These are phyloP conservation scores for Inga oerstediana DNA, from an alignment of 306 rosid species.

Conservation along the genomic window DNA sequence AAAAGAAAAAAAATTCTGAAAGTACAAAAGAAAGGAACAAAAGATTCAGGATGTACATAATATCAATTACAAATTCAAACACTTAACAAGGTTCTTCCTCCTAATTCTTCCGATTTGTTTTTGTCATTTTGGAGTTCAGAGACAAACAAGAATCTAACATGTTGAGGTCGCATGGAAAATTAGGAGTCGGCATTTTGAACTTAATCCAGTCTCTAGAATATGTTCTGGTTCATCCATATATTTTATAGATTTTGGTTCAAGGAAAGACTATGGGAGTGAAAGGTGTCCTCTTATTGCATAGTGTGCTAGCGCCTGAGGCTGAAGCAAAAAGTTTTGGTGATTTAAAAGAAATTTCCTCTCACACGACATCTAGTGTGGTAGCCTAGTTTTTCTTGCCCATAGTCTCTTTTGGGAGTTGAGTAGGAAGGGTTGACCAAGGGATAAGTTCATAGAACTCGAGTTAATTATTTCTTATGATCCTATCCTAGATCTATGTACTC, in stretches of 20 bases:
- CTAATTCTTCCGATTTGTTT: neutral
- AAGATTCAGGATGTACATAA: neutral
- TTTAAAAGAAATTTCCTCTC: neutral
- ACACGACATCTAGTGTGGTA: neutral
- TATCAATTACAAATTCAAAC: neutral
- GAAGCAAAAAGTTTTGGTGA: neutral
- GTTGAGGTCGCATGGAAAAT: neutral
- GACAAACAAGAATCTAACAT: neutral
- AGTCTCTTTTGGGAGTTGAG: neutral
- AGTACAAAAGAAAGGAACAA: neutral
- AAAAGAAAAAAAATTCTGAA: neutral
- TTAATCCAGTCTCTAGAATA: neutral
- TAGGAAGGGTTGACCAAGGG: neutral
- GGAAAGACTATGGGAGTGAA: neutral
- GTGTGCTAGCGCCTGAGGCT: neutral
- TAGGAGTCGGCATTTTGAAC: neutral
- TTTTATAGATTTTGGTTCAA: neutral
- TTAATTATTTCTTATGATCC: neutral
- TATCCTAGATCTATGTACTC: neutral
- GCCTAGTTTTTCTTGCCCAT: neutral
- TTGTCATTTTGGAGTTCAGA: neutral
- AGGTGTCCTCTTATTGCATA: neutral
- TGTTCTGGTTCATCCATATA: neutral
- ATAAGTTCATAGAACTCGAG: neutral
- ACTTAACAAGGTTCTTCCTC: neutral